phyloP scores from a whole-genome alignment of 1,284 basidiomycete species.

The Sporisorium iseilematis-ciliati region DNA sequence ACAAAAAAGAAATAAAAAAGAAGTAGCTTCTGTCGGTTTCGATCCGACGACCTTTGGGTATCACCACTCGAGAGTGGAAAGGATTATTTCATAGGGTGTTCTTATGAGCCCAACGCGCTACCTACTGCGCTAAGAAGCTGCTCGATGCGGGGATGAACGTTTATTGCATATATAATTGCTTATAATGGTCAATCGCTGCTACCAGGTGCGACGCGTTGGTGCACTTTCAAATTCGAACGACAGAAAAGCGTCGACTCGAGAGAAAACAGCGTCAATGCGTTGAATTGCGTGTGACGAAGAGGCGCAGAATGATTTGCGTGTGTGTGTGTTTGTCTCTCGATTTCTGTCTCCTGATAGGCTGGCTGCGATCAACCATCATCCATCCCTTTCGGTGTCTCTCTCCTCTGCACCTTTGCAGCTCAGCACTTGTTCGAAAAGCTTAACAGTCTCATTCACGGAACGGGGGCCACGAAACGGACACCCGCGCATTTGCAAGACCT shows the following conservation, averaged over 20 bases:
- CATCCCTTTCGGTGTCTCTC: neutral
- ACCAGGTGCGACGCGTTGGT: too few species aligned
- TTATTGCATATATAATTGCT: conserved; percentile 5
- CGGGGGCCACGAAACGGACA: too few species aligned
- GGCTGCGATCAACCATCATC: conserved; percentile 4
- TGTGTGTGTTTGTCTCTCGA: neutral
- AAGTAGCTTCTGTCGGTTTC: conserved; percentile 57
- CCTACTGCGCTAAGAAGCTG: conserved; percentile 52
- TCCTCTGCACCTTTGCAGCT: neutral
- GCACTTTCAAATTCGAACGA: too few species aligned
- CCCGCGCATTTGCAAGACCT: neutral
- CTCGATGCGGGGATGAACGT: neutral
- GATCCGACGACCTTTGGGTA: conserved; percentile 61
- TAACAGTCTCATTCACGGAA: neutral
- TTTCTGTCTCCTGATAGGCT: conserved; percentile 1
- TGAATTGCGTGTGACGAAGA: conserved; percentile 3
- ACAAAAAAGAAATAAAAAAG: conserved; percentile 16
- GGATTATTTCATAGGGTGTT: conserved; percentile 20
- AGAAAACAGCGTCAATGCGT: too few species aligned
- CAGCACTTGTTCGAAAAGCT: neutral
- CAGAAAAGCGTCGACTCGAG: too few species aligned
- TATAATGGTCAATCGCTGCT: too few species aligned
- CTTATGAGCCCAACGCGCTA: conserved; percentile 55
- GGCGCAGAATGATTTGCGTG: conserved; percentile 1
- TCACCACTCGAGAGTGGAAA: conserved; percentile 40